Percentiles rank a stretch among this genome's conserved stretches.
phyloP scores from a whole-genome alignment of 73 alveolate species.

The Tetrahymena elliotti region DNA sequence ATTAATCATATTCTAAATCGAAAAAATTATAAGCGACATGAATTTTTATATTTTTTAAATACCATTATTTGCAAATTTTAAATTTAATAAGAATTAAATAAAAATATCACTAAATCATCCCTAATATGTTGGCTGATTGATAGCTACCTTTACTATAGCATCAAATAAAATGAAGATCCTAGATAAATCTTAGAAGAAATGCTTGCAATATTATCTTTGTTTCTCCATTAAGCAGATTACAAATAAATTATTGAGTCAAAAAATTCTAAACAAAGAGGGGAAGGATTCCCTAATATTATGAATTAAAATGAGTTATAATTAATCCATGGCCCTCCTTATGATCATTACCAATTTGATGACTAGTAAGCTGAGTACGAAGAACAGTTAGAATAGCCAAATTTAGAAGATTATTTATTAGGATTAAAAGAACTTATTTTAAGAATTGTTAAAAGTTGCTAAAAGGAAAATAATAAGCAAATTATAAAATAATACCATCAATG shows the following conservation, averaged over 20 bases:
- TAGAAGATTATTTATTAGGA: background rate
- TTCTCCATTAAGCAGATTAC: background rate
- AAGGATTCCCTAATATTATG: background rate
- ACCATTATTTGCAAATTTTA: background rate
- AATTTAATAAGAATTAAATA: background rate
- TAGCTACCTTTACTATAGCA: background rate
- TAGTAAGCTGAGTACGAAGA: background rate
- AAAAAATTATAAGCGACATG: background rate
- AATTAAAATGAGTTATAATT: background rate
- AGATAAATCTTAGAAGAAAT: background rate
- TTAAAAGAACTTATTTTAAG: background rate
- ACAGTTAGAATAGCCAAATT: background rate
- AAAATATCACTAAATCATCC: background rate
- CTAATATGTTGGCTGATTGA: background rate
- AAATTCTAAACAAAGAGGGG: background rate
- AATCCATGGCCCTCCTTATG: background rate
- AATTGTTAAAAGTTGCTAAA: background rate
- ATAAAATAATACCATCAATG: background rate
- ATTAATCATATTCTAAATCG: background rate
- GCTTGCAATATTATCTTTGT: background rate
- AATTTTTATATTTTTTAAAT: background rate
- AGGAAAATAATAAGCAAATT: background rate
- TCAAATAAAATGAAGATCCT: background rate
- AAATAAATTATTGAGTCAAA: background rate
- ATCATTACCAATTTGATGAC: background rate